These are phyloP conservation scores for Tulasnella sp. DNA, from an alignment of 768 basidiomycete species.

Conservation along the genomic window DNA sequence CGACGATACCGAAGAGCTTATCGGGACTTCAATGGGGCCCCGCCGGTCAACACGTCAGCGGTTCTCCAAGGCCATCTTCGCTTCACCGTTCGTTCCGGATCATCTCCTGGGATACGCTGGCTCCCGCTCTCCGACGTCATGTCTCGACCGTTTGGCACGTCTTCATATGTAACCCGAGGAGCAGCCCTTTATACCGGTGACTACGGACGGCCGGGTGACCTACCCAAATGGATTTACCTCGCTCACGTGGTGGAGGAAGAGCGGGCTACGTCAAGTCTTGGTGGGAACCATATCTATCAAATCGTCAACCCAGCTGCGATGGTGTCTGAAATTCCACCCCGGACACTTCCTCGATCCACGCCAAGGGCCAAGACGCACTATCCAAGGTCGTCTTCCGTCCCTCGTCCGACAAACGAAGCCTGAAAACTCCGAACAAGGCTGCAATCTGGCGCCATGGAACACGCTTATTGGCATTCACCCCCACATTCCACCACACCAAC, in stretches of 20 bases:
- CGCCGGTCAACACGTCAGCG: slow-evolving; percentile 4
- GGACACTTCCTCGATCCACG: neutral
- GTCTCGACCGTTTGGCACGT: slow-evolving; percentile 26
- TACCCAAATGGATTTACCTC: slow-evolving; percentile 39
- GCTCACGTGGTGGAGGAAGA: slow-evolving; percentile 47
- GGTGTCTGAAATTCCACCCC: neutral
- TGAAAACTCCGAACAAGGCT: neutral
- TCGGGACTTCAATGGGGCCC: slow-evolving; percentile 8
- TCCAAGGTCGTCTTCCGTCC: neutral
- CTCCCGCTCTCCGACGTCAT: slow-evolving; percentile 30
- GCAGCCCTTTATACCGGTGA: slow-evolving; percentile 38
- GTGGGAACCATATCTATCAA: slow-evolving; percentile 70
- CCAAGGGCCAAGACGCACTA: neutral
- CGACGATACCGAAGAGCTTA: slow-evolving; percentile 36
- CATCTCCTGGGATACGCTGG: slow-evolving; percentile 26
- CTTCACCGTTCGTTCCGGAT: slow-evolving; percentile 31
- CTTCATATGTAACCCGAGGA: slow-evolving; percentile 32
- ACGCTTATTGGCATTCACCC: slow-evolving; percentile 61
- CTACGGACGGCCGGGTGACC: slow-evolving; percentile 8
- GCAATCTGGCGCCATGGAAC: slow-evolving; percentile 31
- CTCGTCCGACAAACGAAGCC: neutral
- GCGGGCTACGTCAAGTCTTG: slow-evolving; percentile 77
- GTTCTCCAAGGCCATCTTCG: slow-evolving; percentile 25
- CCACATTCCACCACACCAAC: slow-evolving; percentile 56
- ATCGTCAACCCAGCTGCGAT: slow-evolving; percentile 30